These are phyloP conservation scores for Eimeria falciformis DNA, from an alignment of 169 alveolate species.

Conservation along the genomic window DNA sequence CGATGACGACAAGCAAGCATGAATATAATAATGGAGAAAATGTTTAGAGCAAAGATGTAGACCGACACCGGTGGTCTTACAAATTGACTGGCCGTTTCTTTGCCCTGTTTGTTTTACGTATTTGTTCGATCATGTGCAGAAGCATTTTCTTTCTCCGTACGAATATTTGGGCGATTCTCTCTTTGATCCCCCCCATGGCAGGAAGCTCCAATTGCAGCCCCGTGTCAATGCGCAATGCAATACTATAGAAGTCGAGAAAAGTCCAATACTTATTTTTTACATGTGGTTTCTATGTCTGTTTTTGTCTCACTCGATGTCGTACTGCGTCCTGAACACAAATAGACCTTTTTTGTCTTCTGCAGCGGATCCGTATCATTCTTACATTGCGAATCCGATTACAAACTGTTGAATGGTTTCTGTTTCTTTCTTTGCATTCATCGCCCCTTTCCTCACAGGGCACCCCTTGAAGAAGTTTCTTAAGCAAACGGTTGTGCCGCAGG, in stretches of 20 bases:
- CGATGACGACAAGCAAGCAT: neutral
- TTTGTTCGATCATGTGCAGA: neutral
- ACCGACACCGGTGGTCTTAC: neutral
- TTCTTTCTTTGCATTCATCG: neutral
- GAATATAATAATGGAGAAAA: neutral
- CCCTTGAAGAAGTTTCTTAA: neutral
- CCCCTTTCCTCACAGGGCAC: neutral
- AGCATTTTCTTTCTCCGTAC: neutral
- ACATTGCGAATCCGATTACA: neutral
- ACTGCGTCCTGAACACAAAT: neutral
- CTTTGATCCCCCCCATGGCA: neutral
- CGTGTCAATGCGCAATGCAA: neutral
- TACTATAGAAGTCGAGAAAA: neutral
- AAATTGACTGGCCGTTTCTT: neutral
- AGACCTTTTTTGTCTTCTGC: no score
- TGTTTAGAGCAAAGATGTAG: neutral
- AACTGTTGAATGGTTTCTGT: neutral
- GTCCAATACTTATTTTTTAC: neutral
- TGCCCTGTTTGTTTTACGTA: neutral
- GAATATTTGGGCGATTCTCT: slow-evolving; percentile 10
- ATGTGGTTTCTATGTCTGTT: neutral
- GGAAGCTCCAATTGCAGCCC: neutral
- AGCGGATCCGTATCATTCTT: neutral
- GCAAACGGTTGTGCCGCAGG: neutral
- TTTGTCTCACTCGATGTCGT: slow-evolving; percentile 16